These are phyloP conservation scores for Rhizopogon roseolus DNA, from an alignment of 768 basidiomycete genomes.

Conservation along the genomic window DNA sequence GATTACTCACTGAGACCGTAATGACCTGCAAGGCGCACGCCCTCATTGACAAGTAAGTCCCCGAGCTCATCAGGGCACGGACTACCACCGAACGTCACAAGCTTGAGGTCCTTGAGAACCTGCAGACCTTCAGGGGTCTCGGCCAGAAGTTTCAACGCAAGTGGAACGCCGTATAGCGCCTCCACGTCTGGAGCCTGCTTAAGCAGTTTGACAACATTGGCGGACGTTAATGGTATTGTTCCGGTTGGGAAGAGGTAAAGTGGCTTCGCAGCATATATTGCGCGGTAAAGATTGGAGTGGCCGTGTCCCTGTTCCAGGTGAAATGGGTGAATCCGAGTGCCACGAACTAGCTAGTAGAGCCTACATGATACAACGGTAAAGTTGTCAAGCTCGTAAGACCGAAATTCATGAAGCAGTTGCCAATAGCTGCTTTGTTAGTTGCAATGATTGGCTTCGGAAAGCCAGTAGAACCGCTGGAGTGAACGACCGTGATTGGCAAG, in stretches of 20 bases:
- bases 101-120: slow-evolving; percentile 37
- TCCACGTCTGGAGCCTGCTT: slow-evolving; percentile 27
- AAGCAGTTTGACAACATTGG: slow-evolving; percentile 37
- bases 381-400: slow-evolving; percentile 16
- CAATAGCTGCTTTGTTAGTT: slow-evolving; percentile 31
- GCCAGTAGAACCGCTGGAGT: slow-evolving; percentile 36
- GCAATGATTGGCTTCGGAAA: slow-evolving; percentile 40
- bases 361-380: slow-evolving; percentile 29
- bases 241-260: slow-evolving; percentile 39
- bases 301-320: slow-evolving; percentile 13
- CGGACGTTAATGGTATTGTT: slow-evolving; percentile 41
- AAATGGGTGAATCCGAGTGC: neutral
- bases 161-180: slow-evolving; percentile 33
- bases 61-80: slow-evolving; percentile 52
- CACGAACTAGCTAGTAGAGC: neutral
- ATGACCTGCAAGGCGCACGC: slow-evolving; percentile 43
- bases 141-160: slow-evolving; percentile 38
- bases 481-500: slow-evolving; percentile 17
- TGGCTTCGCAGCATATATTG: slow-evolving; percentile 35
- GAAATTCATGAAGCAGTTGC: slow-evolving; percentile 30
- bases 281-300: slow-evolving; percentile 30
- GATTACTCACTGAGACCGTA: slow-evolving; percentile 43
- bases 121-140: slow-evolving; percentile 43
- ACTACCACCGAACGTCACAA: slow-evolving; percentile 49
- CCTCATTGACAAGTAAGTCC: slow-evolving; percentile 40